Evolutionary conservation across 2,329 filamentous ascomycete species (phyloP), one percentile per base, ranked within the genome.

Genomic region (Penicillium frequentans): DNA sequence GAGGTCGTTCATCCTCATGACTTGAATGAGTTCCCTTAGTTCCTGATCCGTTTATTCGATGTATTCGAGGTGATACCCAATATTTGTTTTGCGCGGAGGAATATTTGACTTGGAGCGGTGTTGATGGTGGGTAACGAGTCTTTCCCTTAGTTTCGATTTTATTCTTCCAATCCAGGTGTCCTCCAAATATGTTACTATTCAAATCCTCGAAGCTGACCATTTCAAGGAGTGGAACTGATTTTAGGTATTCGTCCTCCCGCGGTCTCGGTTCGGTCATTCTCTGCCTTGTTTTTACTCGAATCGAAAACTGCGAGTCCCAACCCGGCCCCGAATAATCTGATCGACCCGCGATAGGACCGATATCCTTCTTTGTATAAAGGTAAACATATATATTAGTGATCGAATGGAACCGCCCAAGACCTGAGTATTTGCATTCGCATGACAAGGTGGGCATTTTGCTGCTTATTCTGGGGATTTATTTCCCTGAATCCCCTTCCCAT

Each of bases 331-430:
- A 24, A 33, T 31, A 16, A n/a, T 24, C 42, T 35, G 24, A 26
- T 53, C 45, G 33, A 52, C 27, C 31, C 37, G 42, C 35, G 43
- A 37, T 31, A 29, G 44, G 35, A 54, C 19, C 23, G n/a, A 24
- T 23, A 29, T 35, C 11, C 11, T 29, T 45, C 9, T 27, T 51
- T 55, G 39, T 55, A 45, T 29, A 31, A 55, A 52, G 59, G 57
- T 62, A 59, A 52, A 43, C 46, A 48, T 49, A 33, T 33, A 14
- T 49, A 27, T 55, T 62, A 62, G 57, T 60, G 43, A 57, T 49
- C 27, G 53, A 60, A 60, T 60, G 33, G 37, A 62, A 55, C 44
- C 49, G 26, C 23, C 42, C 24, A 44, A 26, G 21, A 35, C 23
- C 31, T 10, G 42, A 23, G 48, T 52, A 27, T 43, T 51, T 55